Conservation (phyloP, 2,329 filamentous ascomycete genomes). For the Xenosphaeropsis pyriputrescens region DNA sequence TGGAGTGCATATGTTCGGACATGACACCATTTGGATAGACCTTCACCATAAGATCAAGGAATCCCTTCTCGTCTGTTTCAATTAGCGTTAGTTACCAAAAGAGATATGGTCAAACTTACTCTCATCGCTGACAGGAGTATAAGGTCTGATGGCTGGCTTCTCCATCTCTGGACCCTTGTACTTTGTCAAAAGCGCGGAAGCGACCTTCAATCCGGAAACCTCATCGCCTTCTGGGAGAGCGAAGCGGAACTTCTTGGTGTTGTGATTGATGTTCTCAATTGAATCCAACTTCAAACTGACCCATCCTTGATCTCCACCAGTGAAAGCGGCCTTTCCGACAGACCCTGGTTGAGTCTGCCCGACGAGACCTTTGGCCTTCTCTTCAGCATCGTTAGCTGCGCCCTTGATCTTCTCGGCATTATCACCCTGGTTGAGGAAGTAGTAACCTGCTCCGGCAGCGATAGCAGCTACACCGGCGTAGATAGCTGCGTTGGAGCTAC, state of each 20-base stretch:
- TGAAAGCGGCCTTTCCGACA: constrained; percentile 38
- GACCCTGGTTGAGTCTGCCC: constrained; percentile 9
- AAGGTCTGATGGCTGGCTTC: constrained; percentile 81
- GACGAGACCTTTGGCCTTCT: constrained; percentile 29
- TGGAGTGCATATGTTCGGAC: constrained; percentile 75
- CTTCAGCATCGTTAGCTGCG: constrained; percentile 41
- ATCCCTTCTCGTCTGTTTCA: constrained; percentile 54
- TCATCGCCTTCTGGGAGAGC: constrained; percentile 70
- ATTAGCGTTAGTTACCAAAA: not conserved
- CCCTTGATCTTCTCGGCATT: constrained; percentile 35
- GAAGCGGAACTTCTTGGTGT: constrained; percentile 89
- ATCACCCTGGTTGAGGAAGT: constrained; percentile 28
- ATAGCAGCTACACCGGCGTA: constrained; percentile 44
- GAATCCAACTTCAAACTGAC: constrained; percentile 66
- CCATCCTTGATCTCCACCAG: constrained; percentile 82
- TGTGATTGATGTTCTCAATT: constrained; percentile 74
- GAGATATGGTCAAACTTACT: constrained; percentile 28
- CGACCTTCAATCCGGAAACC: constrained; percentile 67
- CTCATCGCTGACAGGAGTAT: constrained; percentile 85
- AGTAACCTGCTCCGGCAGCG: constrained; percentile 44
- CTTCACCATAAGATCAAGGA: constrained; percentile 83
- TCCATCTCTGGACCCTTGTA: constrained; percentile 71
- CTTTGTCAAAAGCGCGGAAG: constrained; percentile 85
- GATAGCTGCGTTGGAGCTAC: constrained; percentile 40
- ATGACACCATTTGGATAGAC: constrained; percentile 82